phyloP scores from a whole-genome alignment of 2,329 filamentous ascomycete genomes.

The Epichloe sibirici region DNA sequence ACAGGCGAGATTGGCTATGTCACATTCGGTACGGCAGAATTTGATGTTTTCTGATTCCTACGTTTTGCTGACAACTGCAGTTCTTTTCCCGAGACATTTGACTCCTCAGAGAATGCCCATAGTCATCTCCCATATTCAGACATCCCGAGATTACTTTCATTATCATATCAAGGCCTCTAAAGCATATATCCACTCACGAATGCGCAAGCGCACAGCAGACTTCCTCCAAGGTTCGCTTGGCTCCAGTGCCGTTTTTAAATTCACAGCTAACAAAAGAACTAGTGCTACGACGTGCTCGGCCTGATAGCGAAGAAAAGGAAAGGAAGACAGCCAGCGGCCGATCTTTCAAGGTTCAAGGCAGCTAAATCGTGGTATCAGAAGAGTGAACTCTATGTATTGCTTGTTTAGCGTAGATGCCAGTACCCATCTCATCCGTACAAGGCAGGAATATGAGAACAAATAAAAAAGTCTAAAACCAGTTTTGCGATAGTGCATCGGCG shows the following conservation, averaged over 20 bases:
- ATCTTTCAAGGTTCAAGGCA: slow-evolving; percentile 58
- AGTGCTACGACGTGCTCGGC: slow-evolving; percentile 93
- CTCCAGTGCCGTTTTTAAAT: background rate
- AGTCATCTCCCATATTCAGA: slow-evolving; percentile 98
- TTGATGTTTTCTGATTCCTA: background rate
- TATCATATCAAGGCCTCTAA: slow-evolving; percentile 99
- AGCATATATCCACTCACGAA: slow-evolving; percentile 96
- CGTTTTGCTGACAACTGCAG: slow-evolving; percentile 31
- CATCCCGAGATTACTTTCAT: slow-evolving; percentile 99
- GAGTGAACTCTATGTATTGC: background rate
- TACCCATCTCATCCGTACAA: background rate
- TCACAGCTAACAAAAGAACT: slow-evolving; percentile 16
- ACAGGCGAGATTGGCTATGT: slow-evolving; percentile 91
- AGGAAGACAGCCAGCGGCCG: slow-evolving; percentile 94
- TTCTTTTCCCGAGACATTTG: slow-evolving; percentile 90
- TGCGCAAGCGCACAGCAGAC: slow-evolving; percentile 94
- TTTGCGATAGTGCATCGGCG: too few species aligned
- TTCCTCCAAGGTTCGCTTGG: slow-evolving; percentile 78
- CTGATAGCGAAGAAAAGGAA: slow-evolving; percentile 94
- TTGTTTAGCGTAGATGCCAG: slow-evolving; percentile 1
- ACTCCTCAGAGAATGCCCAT: slow-evolving; percentile 82
- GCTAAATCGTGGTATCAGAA: slow-evolving; percentile 8
- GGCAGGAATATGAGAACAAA: background rate
- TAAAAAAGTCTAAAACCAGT: background rate
- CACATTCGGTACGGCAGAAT: slow-evolving; percentile 67